A percentile compares a stretch with the other conserved stretches of the same genome.
Evolutionary conservation across 2,329 filamentous ascomycete species (phyloP).

Genomic region (Aspergillus ruber): DNA sequence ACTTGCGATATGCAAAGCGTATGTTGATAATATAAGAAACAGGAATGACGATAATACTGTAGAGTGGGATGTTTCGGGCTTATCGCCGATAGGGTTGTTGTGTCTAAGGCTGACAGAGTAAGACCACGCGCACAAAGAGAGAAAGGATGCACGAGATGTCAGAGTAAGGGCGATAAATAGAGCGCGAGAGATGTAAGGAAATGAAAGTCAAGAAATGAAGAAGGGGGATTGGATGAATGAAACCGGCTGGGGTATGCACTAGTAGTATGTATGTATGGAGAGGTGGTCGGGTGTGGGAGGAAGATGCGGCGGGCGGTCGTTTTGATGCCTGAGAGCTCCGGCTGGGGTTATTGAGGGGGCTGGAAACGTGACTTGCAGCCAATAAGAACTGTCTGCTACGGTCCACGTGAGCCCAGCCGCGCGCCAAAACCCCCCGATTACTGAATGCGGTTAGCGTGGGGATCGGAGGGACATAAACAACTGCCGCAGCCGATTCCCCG

Average conservation of each 20-base stretch:
- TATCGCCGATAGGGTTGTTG: slow-evolving; percentile 22
- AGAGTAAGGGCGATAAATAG: background rate
- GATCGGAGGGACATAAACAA: slow-evolving; percentile 16
- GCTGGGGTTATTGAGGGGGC: slow-evolving; percentile 2
- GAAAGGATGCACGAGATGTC: background rate
- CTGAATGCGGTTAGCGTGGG: slow-evolving; percentile 11
- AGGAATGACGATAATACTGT: background rate
- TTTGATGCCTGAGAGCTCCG: slow-evolving; percentile 22
- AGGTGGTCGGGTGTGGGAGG: slow-evolving; percentile 7
- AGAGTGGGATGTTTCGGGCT: slow-evolving; percentile 9
- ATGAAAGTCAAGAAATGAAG: background rate
- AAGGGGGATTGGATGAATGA: slow-evolving; percentile 9
- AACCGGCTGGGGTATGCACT: too few relatives aligned
- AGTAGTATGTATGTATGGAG: slow-evolving; percentile 1
- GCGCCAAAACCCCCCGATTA: slow-evolving; percentile 8
- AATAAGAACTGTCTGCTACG: slow-evolving; percentile 13
- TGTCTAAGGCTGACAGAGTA: background rate
- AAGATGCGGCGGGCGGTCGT: slow-evolving; percentile 11
- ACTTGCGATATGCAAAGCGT: background rate
- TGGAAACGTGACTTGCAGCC: slow-evolving; percentile 2
- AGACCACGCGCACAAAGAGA: background rate
- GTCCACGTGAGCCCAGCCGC: slow-evolving; percentile 23
- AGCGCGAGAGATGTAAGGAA: background rate
- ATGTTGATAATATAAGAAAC: slow-evolving; percentile 3
- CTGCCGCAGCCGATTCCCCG: background rate